Evolutionary conservation across 306 rosid genomes (phyloP).

Genomic region (Heteromeles arbutifolia): DNA sequence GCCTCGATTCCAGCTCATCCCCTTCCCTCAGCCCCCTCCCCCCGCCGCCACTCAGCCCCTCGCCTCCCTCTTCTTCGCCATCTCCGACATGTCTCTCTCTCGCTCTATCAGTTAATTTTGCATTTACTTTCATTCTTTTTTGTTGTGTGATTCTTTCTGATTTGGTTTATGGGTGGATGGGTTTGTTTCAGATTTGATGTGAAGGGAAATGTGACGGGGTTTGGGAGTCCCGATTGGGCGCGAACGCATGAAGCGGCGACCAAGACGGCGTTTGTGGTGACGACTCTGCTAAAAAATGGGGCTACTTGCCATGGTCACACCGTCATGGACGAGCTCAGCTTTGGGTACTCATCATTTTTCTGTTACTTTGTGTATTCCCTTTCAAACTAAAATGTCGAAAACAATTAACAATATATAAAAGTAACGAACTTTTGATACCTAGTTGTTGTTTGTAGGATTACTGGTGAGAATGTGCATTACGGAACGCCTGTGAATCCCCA

Average conservation of each 20-base stretch:
- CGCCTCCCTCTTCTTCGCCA: slow-evolving; percentile 46
- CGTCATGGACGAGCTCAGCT: slow-evolving; percentile 59
- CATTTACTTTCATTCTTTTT: neutral
- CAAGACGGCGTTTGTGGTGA: slow-evolving; percentile 54
- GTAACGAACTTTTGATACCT: neutral
- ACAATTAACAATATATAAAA: neutral
- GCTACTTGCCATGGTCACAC: slow-evolving; percentile 70
- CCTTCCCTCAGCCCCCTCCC: slow-evolving; percentile 63
- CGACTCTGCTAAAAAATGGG: slow-evolving; percentile 46
- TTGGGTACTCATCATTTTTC: slow-evolving; percentile 35
- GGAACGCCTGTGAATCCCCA: slow-evolving; percentile 68
- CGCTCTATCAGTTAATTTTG: neutral
- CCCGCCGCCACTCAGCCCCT: slow-evolving; percentile 47
- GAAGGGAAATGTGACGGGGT: slow-evolving; percentile 63
- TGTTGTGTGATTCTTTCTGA: neutral
- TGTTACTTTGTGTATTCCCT: neutral
- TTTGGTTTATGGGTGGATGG: slow-evolving; percentile 4
- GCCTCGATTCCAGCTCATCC: slow-evolving; percentile 44
- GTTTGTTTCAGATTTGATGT: slow-evolving; percentile 45
- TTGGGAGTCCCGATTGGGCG: slow-evolving; percentile 71
- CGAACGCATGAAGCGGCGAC: slow-evolving; percentile 45
- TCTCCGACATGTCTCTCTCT: slow-evolving; percentile 48
- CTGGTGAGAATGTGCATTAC: slow-evolving; percentile 60
- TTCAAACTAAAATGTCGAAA: neutral
- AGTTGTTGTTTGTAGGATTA: slow-evolving; percentile 26